Conservation (phyloP, 768 basidiomycete genomes). For the Lentinus brumalis region DNA sequence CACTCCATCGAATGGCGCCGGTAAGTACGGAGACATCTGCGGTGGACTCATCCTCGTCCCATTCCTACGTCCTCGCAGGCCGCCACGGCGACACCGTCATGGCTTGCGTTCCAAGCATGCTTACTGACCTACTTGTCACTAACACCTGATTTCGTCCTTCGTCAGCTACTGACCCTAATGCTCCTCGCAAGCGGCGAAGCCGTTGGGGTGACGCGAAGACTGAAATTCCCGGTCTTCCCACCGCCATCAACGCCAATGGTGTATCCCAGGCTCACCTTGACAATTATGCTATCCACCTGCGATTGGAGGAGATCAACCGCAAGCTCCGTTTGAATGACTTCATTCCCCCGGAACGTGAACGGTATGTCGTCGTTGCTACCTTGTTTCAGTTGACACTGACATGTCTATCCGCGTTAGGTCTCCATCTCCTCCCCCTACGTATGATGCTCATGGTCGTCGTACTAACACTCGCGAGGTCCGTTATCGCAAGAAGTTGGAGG, state of each 20-base stretch:
- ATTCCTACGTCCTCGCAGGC: conserved; percentile 18
- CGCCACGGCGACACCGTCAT: conserved; percentile 18
- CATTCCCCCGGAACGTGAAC: conserved; percentile 92
- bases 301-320: conserved; percentile 96
- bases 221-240: conserved; percentile 90
- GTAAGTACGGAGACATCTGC: conserved; percentile 55
- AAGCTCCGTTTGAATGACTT: conserved; percentile 94
- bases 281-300: conserved; percentile 94
- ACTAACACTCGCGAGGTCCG: conserved; percentile 99
- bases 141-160: conserved; percentile 45
- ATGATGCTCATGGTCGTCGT: conserved; percentile 95
- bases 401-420: conserved; percentile 53
- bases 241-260: conserved; percentile 89
- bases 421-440: conserved; percentile 94
- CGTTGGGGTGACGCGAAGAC: conserved; percentile 96
- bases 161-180: conserved; percentile 63
- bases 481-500: conserved; percentile 93
- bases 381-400: neutral
- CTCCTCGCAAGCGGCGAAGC: conserved; percentile 91
- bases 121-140: conserved; percentile 50
- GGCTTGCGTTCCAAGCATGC: conserved; percentile 26
- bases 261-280: conserved; percentile 96
- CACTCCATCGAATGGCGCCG: conserved; percentile 56
- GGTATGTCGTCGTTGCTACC: conserved; percentile 46
- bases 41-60: conserved; percentile 17